Evolutionary conservation across 2,329 filamentous ascomycete species (phyloP), one percentile per base, ranked within the genome.

Genomic region (Cladosporium phlei): DNA sequence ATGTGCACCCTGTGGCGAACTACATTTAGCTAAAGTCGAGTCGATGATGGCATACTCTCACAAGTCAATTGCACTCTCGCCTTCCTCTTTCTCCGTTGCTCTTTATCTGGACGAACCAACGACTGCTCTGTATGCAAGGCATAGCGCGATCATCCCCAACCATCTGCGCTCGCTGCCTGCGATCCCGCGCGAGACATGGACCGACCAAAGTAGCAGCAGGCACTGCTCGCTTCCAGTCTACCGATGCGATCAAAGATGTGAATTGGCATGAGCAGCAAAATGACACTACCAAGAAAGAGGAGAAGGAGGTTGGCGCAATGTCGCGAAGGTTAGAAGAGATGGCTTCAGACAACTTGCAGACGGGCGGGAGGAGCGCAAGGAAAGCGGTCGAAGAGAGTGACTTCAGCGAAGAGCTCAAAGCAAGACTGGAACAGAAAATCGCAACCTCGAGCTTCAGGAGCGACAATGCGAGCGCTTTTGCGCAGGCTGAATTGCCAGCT

Each of bases 351-450:
- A 70, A 71, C 12, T 64, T 83, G 21, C 69, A 77, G 35, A 70
- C 71, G 42, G 77, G 77, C 24, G 75, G 77, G 21, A 71, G 73
- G 48, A 72, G 74, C 46, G 75, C 78, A 24, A 69, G 66, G 37
- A 79, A 74, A 55, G 76, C 76, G 38, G 69, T 83, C n/a, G 68
- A 76, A 55, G 76, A 82, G 52, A 78, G 76, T 21, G 78, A 78
- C 38, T 83, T 84, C 64, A 79, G 76, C 49, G 76, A 80, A 40
- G 78, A 82, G 4, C 62, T 83, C 53, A 80, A 77, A 62, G 66
- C 65, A 46, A 65, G 75, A 56, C 65, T 83, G 9, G 77, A 82
- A 62, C 77, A 80, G 54, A 73, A 77, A 48, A 76, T 83, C 46
- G 74, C 76, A 2, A 70, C 69, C 40, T 71, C 76, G n/a, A 69